Evolutionary conservation across 1,139 yeast genomes (phyloP).

Genomic region (Sugiyamaella novakii): DNA sequence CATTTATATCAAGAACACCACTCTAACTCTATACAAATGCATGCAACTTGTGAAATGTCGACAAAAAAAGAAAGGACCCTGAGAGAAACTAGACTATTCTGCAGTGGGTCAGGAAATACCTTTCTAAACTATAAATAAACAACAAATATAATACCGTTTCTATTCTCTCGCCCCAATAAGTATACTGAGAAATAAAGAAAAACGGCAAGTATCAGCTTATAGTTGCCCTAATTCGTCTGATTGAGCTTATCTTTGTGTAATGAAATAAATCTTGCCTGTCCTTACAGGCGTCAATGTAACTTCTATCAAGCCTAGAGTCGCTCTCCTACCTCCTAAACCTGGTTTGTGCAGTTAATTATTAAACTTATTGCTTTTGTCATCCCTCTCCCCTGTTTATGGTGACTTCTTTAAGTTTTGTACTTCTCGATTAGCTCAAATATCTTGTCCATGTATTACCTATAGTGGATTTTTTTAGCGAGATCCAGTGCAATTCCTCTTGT

Average conservation of each 20-base stretch:
- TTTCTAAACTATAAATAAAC: slow-evolving; percentile 9
- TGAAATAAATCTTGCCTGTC: slow-evolving; percentile 5
- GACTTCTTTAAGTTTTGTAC: slow-evolving; percentile 11
- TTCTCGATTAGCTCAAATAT: slow-evolving; percentile 14
- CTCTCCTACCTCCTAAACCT: slow-evolving; percentile 13
- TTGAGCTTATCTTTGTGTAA: slow-evolving; percentile 19
- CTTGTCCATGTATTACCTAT: slow-evolving; percentile 12
- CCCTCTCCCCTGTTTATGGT: slow-evolving; percentile 4
- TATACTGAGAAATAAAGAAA: slow-evolving; percentile 5
- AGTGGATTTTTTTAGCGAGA: slow-evolving; percentile 17
- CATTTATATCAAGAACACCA: no score
- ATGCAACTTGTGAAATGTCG: no score
- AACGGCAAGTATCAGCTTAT: slow-evolving; percentile 11
- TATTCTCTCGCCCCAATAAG: slow-evolving; percentile 14
- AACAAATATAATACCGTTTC: slow-evolving; percentile 10
- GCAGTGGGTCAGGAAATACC: no score
- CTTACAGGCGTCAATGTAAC: slow-evolving; percentile 15
- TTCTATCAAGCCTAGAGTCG: slow-evolving; percentile 14
- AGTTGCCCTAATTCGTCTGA: slow-evolving; percentile 15
- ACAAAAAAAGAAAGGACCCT: no score
- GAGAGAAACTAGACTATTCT: no score
- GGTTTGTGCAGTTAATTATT: slow-evolving; percentile 13
- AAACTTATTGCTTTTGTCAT: slow-evolving; percentile 8
- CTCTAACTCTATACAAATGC: no score
- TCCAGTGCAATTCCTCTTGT: slow-evolving; percentile 12